Base-by-base conservation (phyloP, 169 alveolate species). In the Eimeria sp. region DNA sequence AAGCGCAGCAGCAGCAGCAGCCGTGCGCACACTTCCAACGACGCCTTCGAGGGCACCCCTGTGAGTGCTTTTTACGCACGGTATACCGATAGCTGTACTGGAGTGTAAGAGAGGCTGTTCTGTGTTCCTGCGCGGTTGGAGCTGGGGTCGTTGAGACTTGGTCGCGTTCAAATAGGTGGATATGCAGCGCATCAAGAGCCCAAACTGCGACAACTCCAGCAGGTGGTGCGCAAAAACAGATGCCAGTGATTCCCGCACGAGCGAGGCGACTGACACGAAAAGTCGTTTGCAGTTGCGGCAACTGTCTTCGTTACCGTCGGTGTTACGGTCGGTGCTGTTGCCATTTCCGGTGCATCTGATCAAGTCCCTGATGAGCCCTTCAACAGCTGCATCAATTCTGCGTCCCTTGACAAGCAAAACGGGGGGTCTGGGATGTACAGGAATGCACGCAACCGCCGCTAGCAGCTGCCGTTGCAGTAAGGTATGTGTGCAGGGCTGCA, bases 401-500 rank as follows among this genome's bases (percentile, higher is more conserved):
- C 64, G 40, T 13, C 85, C 64, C 62, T 49, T n/a, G 37, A 77
- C 25, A 77, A n/a, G 85, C 62, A 43, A 8, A 52, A 52, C 6
- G 4, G 54, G 30, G 13, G 64, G 77, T 37, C 54, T 30, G 52
- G 58, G n/a, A 60, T 27, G 2, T 16, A 33, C 58, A 62, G 90
- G 90, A 37, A 56, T 58, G 52, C 74, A 23, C 6, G 90, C 77
- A 60, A 62, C 90, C 1, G 90, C 90, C 18, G 77, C 90, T 83
- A 83, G 90, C 90, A 83, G 76, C 90, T 58, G 90, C 77, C 90
- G 49, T 33, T 83, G 90, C 77, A 83, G 90, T 27, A 83, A 58
- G 9, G 90, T 54, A 58, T 83, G 90, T 25, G 76, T 83, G 33
- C 90, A 83, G 40, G 90, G 90, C 58, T 83, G 90, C 43, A 83